A percentile compares a stretch with the other conserved stretches of the same genome.
phyloP scores from a whole-genome alignment of 306 rosid species.

The Cucumis melo region DNA sequence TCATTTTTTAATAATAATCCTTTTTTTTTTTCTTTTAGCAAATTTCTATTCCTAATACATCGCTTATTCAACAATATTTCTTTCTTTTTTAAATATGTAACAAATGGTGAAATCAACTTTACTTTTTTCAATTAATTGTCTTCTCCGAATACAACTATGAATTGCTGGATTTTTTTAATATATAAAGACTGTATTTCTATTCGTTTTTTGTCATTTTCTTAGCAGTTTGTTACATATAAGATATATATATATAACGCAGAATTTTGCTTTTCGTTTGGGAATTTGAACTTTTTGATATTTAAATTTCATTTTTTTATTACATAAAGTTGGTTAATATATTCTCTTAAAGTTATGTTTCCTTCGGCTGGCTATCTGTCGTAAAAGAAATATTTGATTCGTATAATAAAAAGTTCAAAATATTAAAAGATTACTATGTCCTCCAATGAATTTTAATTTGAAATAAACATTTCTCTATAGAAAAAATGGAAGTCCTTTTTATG shows the following conservation, averaged over 20 bases:
- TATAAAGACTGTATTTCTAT: neutral
- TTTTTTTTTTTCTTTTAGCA: too few relatives aligned
- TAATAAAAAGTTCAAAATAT: neutral
- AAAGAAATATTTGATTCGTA: neutral
- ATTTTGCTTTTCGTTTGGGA: neutral
- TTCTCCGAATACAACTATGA: neutral
- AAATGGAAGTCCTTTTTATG: neutral
- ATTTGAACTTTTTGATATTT: neutral
- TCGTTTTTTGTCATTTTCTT: neutral
- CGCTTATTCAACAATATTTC: too few relatives aligned
- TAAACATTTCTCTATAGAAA: too few relatives aligned
- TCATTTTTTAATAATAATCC: too few relatives aligned
- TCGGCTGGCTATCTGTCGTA: neutral
- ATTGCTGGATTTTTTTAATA: neutral
- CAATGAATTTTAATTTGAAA: neutral
- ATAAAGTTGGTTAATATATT: neutral
- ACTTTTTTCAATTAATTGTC: too few relatives aligned
- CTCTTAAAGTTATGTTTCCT: neutral
- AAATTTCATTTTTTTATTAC: neutral
- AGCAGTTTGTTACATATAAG: neutral
- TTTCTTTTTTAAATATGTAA: too few relatives aligned
- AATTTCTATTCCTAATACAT: too few relatives aligned
- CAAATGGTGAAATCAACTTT: too few relatives aligned
- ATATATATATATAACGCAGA: neutral
- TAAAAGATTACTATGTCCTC: neutral